Conservation (phyloP, 495 filamentous ascomycete species). For the Polyplosphaeria fusca region DNA sequence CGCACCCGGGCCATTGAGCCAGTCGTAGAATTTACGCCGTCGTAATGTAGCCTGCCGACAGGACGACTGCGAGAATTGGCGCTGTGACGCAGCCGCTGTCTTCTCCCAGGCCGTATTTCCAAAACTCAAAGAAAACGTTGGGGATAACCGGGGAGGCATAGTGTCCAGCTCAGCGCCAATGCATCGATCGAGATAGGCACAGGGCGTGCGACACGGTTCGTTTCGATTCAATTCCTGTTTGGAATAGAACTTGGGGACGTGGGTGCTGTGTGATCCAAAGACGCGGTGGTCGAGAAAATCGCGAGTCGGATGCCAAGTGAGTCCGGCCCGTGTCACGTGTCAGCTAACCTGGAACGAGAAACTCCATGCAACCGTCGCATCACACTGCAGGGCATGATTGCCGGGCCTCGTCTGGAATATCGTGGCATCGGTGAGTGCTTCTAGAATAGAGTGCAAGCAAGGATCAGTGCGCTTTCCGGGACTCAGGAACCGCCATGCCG, state of each 20-base stretch:
- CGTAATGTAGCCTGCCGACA: constrained; percentile 44
- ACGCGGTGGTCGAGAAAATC: too few relatives aligned
- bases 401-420: constrained; percentile 11
- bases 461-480: neutral
- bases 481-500: constrained; percentile 5
- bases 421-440: constrained; percentile 22
- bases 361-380: neutral
- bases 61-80: constrained; percentile 51
- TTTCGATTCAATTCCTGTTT: neutral
- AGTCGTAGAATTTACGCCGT: constrained; percentile 61
- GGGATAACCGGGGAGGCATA: constrained; percentile 30
- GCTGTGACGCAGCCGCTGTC: too few relatives aligned
- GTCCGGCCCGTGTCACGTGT: too few relatives aligned
- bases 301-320: too few relatives aligned
- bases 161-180: constrained; percentile 3
- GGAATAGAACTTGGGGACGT: neutral
- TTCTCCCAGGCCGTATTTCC: too few relatives aligned
- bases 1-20: constrained; percentile 61
- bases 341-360: too few relatives aligned
- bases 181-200: constrained; percentile 17
- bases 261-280: constrained; percentile 2
- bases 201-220: too few relatives aligned
- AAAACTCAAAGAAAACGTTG: too few relatives aligned
- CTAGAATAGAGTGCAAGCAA: constrained; percentile 21
- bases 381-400: constrained; percentile 5